Evolutionary conservation across 2,329 filamentous ascomycete genomes (phyloP), one percentile per base, ranked within the genome.

Genomic region (Botrytis cinerea): DNA sequence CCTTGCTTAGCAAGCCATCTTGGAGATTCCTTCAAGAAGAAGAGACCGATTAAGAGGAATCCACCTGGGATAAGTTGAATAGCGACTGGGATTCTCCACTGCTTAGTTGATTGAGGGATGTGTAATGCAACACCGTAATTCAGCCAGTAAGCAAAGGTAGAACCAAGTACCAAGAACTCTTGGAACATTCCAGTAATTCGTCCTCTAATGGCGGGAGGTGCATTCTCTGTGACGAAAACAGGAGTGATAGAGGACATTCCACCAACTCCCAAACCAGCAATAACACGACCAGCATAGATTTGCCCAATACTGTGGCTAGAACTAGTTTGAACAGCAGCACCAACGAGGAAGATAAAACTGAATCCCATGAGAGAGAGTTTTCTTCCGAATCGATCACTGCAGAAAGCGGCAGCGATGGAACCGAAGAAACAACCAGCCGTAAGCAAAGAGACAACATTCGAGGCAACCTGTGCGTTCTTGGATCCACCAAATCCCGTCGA

Each of bases 1-100:
- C 89, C 89, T 73, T 88, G 83, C 81, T 92, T 93, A 81, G 93
- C 84, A 9, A 93, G 86, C 83, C 87, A 93, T 28, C 92, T 89
- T 0, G 92, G 92, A 0, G 8, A 85, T 84, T 78, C 77, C 38
- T 75, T 75, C 22, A 77, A 66, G 70, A 78, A 76, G 9, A 75
- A 59, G 1, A 25, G 86, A 78, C 85, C 86, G 86, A 64, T 84
- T 80, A 75, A 72, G 9, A 77, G 59, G 38, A 76, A 71, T 16
- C 77, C 77, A 35, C 75, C 77, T 6, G 74, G 74, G 40, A 78
- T 75, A n/a, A 78, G 59, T 61, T 78, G 77, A 16, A 78, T 73
- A 5, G 62, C 74, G 35, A 4, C 91, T 92, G 82, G 80, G n/a
- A 82, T 83, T 79, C 2, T 82, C 80, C 78, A 87, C 76, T 79